Evolutionary conservation across 2,329 filamentous ascomycete genomes (phyloP), one percentile per base, ranked within the genome.

Genomic region (Pseudocercospora macadamiae): DNA sequence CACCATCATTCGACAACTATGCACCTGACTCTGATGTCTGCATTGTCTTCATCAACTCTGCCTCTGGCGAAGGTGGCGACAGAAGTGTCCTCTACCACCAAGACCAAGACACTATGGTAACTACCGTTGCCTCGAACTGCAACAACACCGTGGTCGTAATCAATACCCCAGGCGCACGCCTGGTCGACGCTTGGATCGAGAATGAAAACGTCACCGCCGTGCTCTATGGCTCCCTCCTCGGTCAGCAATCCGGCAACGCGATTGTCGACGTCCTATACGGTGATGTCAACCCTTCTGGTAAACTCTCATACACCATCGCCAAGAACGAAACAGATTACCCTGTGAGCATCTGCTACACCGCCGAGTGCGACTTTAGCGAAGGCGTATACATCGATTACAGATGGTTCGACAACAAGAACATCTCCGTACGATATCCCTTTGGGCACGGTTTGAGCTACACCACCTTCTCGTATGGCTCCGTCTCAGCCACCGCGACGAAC

Each of bases 291-390:
- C 68, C 73, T 1, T 67, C 66, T 16, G 68, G 70, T 21, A 64
- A 66, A 26, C 56, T 72, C 5, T 63, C 65, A 3, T 72, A 70
- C 59, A 68, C 65, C 28, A 68, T 69, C 54, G 69, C 67, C 12
- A 71, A 68, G 60, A 66, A 66, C 25, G 68, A 64, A 21, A 54
- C 47, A 16, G 70, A 72, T 44, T 68, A 71, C 39, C 88, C 88
- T 1, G 85, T 88, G 0, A 89, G 84, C 74, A 83, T 87, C 73
- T 90, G 88, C 72, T 59, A 72, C 57, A 74, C 73, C 0, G 76
- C 75, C 70, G 76, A 80, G 59, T 74, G 73, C 44, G 64, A 70
- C 49, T 73, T 69, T 60, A 61, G 65, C 30, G 77, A 77, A 68
- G 74, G 76, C 30, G 64, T 79, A 2, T 73, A 74, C 60, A 74